phyloP scores from a whole-genome alignment of 2,329 filamentous ascomycete species.

The Calonectria multiphialidica region DNA sequence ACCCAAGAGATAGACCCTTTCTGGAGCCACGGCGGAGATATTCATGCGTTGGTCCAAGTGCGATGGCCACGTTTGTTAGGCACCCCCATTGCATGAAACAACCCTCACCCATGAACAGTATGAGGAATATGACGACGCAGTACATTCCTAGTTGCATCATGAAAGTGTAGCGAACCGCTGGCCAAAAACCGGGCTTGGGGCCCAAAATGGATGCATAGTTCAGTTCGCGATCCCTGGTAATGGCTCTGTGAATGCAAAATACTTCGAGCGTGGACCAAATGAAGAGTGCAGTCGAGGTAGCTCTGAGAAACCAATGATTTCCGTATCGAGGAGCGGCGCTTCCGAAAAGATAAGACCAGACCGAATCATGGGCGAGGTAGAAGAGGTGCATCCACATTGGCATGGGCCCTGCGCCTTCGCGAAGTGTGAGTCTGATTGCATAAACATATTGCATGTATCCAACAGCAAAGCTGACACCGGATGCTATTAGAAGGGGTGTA shows the following conservation, averaged over 20 bases:
- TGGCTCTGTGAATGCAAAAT: background rate
- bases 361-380: slow-evolving; percentile 17
- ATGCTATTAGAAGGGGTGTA: background rate
- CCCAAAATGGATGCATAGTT: background rate
- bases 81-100: slow-evolving; percentile 15
- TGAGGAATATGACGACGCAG: background rate
- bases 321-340: background rate
- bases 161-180: background rate
- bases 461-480: background rate
- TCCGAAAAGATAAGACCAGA: background rate
- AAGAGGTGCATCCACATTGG: slow-evolving; percentile 20
- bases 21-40: slow-evolving; percentile 12
- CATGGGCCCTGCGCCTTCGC: slow-evolving; percentile 19
- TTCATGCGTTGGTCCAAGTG: slow-evolving; percentile 16
- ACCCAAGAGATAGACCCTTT: background rate
- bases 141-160: slow-evolving; percentile 14
- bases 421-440: slow-evolving; percentile 2
- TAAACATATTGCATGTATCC: slow-evolving; percentile 20
- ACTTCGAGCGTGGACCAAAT: slow-evolving; percentile 7
- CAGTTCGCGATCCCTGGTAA: background rate
- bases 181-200: background rate
- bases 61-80: slow-evolving; percentile 20
- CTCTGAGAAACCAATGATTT: slow-evolving; percentile 13
- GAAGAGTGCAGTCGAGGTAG: background rate
- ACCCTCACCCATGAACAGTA: slow-evolving; percentile 8